Conservation (phyloP, 1,284 basidiomycete genomes). For the Malassezia yamatoensis region DNA sequence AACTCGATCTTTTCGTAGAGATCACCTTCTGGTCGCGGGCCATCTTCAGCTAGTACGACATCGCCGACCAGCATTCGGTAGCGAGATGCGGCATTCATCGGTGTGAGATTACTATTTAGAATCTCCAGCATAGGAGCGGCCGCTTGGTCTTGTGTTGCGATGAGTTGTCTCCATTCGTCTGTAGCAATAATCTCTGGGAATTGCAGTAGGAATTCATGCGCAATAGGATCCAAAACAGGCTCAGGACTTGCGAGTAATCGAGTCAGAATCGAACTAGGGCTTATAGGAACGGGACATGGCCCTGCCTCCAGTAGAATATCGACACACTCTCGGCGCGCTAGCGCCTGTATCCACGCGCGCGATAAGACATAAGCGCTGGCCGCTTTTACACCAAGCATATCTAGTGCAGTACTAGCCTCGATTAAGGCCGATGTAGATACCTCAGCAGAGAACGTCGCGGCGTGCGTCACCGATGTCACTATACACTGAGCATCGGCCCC, state of each 20-base stretch:
- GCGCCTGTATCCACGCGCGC: background rate
- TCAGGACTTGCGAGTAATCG: background rate
- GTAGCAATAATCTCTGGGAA: background rate
- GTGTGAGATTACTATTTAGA: background rate
- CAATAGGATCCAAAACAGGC: background rate
- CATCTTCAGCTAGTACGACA: slow-evolving; percentile 6
- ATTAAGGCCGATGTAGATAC: background rate
- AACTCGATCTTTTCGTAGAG: background rate
- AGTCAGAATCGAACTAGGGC: background rate
- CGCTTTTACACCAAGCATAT: background rate
- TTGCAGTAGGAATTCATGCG: background rate
- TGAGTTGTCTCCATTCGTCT: background rate
- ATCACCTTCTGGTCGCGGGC: background rate
- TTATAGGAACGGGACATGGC: background rate
- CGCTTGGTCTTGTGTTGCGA: background rate
- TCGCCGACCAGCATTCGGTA: slow-evolving; percentile 10
- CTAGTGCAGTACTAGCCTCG: background rate
- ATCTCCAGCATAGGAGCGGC: background rate
- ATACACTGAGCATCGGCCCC: no score
- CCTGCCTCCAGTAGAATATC: background rate
- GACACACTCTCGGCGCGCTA: background rate
- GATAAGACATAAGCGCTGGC: background rate
- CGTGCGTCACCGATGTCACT: background rate
- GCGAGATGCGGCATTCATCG: background rate
- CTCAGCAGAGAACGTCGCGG: background rate